Conservation (phyloP, 176 grass and related monocot genomes). For the Oryza glaberrima region DNA sequence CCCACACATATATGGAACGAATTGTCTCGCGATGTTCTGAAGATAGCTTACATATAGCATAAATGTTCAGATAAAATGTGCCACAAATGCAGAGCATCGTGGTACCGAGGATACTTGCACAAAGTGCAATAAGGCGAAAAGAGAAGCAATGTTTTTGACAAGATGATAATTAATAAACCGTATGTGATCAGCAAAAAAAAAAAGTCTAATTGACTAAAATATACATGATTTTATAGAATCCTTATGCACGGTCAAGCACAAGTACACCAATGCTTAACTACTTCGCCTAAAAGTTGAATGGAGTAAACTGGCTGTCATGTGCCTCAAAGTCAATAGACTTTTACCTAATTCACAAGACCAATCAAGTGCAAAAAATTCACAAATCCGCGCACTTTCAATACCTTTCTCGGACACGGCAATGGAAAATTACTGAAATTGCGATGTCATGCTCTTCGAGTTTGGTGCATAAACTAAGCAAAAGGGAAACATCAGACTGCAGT, state of each 20-base stretch:
- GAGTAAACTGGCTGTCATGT: constrained; percentile 25
- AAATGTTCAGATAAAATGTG: not conserved
- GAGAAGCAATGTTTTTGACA: not conserved
- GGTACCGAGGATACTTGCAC: not conserved
- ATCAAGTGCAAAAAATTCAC: not conserved
- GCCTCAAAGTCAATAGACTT: not conserved
- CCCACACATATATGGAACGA: not conserved
- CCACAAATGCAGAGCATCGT: not conserved
- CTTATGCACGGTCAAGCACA: not conserved
- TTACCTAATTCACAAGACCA: constrained; percentile 10
- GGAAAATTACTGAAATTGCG: not conserved
- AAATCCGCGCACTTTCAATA: not conserved
- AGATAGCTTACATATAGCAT: not conserved
- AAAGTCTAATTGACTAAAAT: not conserved
- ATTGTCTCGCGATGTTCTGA: not conserved
- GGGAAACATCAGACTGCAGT: not conserved
- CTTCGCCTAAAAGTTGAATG: constrained; percentile 37
- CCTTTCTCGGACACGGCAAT: not conserved
- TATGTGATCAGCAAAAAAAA: not conserved
- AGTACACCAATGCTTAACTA: constrained; percentile 32
- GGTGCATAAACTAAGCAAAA: not conserved
- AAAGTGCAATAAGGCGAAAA: not conserved
- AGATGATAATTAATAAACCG: no score
- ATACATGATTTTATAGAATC: not conserved
- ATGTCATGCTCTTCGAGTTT: not conserved